phyloP scores from a whole-genome alignment of 257 asterid species.

The Gynochthodes officinalis region DNA sequence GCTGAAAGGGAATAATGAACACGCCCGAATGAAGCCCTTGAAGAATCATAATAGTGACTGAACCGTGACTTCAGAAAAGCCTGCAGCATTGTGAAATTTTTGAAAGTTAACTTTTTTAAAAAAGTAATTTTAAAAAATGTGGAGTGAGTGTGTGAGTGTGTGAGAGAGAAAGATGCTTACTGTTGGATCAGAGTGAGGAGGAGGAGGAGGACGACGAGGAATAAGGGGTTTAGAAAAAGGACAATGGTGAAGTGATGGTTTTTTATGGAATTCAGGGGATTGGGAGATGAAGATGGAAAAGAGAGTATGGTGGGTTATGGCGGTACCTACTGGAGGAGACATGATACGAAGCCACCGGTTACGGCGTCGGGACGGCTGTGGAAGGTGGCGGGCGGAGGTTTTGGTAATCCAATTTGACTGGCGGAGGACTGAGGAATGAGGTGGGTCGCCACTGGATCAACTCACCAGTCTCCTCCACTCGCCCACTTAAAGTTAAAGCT shows the following conservation, averaged over 20 bases:
- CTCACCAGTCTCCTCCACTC: background rate
- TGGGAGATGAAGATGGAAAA: conserved; percentile 3
- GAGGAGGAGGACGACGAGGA: too few species aligned
- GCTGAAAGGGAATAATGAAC: conserved; percentile 20
- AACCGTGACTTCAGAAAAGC: conserved; percentile 13
- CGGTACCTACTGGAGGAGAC: conserved; percentile 7
- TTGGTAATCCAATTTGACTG: conserved; percentile 4
- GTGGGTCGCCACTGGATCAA: background rate
- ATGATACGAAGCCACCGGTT: background rate
- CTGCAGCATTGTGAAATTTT: conserved; percentile 23
- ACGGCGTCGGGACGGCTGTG: background rate
- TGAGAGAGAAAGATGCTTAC: conserved; percentile 3
- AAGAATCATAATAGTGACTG: background rate
- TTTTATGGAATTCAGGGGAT: background rate
- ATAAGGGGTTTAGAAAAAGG: background rate
- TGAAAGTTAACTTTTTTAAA: background rate
- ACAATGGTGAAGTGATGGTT: background rate
- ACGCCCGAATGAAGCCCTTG: background rate
- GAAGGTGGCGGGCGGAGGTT: background rate
- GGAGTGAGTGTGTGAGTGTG: background rate
- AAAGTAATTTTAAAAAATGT: too few species aligned
- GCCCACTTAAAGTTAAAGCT: background rate
- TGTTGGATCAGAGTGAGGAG: background rate
- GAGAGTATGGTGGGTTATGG: background rate
- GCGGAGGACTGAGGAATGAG: background rate